These are phyloP conservation scores for Dactylellina sp. DNA, from an alignment of 2,329 filamentous ascomycete species.

Conservation along the genomic window DNA sequence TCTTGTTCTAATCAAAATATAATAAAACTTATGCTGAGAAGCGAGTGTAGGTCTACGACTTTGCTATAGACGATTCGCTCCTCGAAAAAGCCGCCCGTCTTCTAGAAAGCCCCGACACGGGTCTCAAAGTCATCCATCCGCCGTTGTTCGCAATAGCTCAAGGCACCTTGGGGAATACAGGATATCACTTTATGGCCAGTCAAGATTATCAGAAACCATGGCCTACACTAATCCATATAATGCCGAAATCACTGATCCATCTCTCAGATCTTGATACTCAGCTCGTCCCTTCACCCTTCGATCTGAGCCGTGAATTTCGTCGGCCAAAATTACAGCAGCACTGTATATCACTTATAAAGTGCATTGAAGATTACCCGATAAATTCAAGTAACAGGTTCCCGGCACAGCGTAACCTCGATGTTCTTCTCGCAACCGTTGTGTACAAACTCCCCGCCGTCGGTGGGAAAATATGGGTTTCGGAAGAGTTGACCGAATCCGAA, in stretches of 20 bases:
- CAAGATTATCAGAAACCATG: slow-evolving; percentile 1
- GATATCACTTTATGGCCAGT: slow-evolving; percentile 29
- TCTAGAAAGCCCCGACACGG: slow-evolving; percentile 20
- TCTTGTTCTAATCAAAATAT: too few relatives aligned
- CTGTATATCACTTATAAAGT: slow-evolving; percentile 31
- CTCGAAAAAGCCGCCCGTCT: slow-evolving; percentile 22
- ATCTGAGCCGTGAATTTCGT: slow-evolving; percentile 31
- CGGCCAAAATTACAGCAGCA: slow-evolving; percentile 25
- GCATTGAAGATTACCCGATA: slow-evolving; percentile 33
- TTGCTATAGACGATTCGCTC: slow-evolving; percentile 30
- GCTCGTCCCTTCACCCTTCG: slow-evolving; percentile 38
- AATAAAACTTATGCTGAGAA: too few relatives aligned
- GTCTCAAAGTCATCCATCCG: slow-evolving; percentile 21
- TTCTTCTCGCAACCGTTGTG: slow-evolving; percentile 30
- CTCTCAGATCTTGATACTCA: slow-evolving; percentile 17
- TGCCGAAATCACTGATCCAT: slow-evolving; percentile 32
- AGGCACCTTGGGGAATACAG: slow-evolving; percentile 11
- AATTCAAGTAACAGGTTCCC: slow-evolving; percentile 10
- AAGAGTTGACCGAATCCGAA: slow-evolving; percentile 14
- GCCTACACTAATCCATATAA: slow-evolving; percentile 14
- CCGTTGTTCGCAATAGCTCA: slow-evolving; percentile 24
- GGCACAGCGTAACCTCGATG: slow-evolving; percentile 13
- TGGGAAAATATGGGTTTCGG: slow-evolving; percentile 19
- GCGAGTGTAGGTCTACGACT: slow-evolving; percentile 35
- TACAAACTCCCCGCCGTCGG: slow-evolving; percentile 27